Percentiles rank a stretch among this genome's conserved stretches.
Conservation (phyloP, 208 protist genomes). For the Crithidia mellificae region DNA sequence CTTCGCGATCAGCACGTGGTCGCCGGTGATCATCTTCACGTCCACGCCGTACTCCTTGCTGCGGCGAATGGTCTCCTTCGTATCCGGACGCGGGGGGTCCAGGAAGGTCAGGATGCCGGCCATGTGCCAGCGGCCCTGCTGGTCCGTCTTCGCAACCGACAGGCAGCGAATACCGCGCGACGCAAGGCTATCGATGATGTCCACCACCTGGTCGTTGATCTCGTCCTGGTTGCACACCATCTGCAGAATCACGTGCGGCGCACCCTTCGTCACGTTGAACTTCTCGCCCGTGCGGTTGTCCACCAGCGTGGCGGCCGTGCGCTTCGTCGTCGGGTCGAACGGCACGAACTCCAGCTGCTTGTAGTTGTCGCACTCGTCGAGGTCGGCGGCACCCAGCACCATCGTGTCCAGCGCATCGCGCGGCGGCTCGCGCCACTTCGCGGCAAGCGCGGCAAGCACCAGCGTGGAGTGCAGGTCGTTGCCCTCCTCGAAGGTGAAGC, state of each 20-base stretch:
- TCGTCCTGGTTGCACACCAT: constrained; percentile 84
- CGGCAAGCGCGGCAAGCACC: constrained; percentile 79
- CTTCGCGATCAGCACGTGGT: constrained; percentile 93
- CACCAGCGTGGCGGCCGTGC: constrained; percentile 62
- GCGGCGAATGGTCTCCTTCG: constrained; percentile 83
- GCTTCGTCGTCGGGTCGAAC: constrained; percentile 70
- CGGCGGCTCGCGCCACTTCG: constrained; percentile 89
- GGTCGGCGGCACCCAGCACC: constrained; percentile 71
- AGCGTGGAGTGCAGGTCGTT: constrained; percentile 63
- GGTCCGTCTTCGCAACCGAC: constrained; percentile 18
- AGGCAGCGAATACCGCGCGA: too few relatives aligned
- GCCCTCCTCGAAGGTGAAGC: constrained; percentile 68
- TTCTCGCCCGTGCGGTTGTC: constrained; percentile 86
- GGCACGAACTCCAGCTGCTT: constrained; percentile 64
- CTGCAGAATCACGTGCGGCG: constrained; percentile 82
- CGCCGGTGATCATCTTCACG: constrained; percentile 97
- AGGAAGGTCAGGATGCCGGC: too few relatives aligned
- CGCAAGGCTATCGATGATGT: constrained; percentile 68
- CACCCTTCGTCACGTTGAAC: constrained; percentile 86
- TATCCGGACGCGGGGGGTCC: constrained; percentile 94
- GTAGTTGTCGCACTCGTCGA: constrained; percentile 84
- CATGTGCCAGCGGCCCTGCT: too few relatives aligned
- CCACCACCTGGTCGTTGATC: constrained; percentile 84
- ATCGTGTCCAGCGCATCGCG: constrained; percentile 91
- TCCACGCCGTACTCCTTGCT: constrained; percentile 94